phyloP scores from a whole-genome alignment of 208 protist genomes.

The Angomonas desouzai region DNA sequence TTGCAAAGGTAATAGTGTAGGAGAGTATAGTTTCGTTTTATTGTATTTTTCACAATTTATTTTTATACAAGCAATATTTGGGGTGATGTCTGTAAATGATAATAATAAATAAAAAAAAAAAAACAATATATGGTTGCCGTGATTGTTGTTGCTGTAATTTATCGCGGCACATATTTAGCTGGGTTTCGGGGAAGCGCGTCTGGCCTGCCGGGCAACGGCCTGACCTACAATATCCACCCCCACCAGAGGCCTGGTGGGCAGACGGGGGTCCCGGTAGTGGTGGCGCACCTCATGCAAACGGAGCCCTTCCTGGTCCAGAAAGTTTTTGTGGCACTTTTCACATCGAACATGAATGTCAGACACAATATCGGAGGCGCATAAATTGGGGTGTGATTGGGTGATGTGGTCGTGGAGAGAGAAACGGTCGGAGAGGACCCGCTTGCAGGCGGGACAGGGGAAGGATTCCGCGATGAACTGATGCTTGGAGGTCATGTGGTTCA shows the following conservation, averaged over 20 bases:
- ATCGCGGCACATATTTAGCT: no score
- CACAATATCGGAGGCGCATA: constrained; percentile 43
- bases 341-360: constrained; percentile 45
- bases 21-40: no score
- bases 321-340: constrained; percentile 47
- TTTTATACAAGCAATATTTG: no score
- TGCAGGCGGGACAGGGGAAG: constrained; percentile 80
- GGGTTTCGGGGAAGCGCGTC: neutral
- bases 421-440: constrained; percentile 61
- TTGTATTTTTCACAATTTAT: no score
- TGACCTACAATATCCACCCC: constrained; percentile 1
- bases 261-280: constrained; percentile 55
- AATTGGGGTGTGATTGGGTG: constrained; percentile 30
- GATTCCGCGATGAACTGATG: constrained; percentile 32
- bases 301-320: constrained; percentile 54
- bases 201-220: constrained; percentile 3
- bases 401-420: constrained; percentile 69
- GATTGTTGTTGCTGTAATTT: no score
- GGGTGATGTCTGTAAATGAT: neutral
- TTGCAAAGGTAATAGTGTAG: no score
- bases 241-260: constrained; percentile 36
- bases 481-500: constrained; percentile 52
- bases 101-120: neutral
- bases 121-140: no score
- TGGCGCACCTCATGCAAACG: constrained; percentile 64